These are phyloP conservation scores for Rheum nobile DNA, from an alignment of 148 eudicot genomes.

Conservation along the genomic window DNA sequence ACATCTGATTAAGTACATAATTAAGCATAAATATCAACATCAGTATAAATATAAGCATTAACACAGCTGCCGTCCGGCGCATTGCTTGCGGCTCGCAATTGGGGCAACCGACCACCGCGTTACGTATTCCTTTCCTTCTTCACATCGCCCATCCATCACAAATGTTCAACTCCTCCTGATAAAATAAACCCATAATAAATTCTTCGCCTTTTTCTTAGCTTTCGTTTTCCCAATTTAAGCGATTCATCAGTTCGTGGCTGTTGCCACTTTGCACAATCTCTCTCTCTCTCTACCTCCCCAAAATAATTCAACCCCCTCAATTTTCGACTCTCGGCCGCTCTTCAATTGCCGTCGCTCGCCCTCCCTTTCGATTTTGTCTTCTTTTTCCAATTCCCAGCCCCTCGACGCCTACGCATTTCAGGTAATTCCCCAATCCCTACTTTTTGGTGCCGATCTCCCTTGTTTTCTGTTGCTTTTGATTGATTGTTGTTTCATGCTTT, in stretches of 20 bases:
- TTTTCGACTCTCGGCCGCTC: background rate
- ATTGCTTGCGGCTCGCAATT: background rate
- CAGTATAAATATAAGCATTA: background rate
- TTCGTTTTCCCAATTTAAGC: slow-evolving; percentile 5
- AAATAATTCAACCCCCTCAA: background rate
- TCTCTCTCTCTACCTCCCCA: background rate
- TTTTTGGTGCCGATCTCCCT: background rate
- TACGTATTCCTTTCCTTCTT: background rate
- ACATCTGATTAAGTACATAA: too few relatives aligned
- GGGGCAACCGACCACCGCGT: slow-evolving; percentile 5
- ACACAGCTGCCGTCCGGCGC: background rate
- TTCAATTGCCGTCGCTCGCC: background rate
- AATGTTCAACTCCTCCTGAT: background rate
- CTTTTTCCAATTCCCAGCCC: background rate
- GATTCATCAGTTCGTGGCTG: slow-evolving; percentile 9
- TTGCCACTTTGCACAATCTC: background rate
- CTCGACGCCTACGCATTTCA: slow-evolving; percentile 7
- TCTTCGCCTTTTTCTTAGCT: background rate
- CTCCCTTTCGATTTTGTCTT: background rate
- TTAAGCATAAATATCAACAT: too few relatives aligned
- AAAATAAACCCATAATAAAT: background rate
- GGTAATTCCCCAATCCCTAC: background rate
- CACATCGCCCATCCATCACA: background rate
- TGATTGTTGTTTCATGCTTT: slow-evolving; percentile 1
- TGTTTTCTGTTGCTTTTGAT: background rate